Evolutionary conservation across 2,329 filamentous ascomycete genomes (phyloP).

Genomic region (Paraphaeosphaeria minitans): DNA sequence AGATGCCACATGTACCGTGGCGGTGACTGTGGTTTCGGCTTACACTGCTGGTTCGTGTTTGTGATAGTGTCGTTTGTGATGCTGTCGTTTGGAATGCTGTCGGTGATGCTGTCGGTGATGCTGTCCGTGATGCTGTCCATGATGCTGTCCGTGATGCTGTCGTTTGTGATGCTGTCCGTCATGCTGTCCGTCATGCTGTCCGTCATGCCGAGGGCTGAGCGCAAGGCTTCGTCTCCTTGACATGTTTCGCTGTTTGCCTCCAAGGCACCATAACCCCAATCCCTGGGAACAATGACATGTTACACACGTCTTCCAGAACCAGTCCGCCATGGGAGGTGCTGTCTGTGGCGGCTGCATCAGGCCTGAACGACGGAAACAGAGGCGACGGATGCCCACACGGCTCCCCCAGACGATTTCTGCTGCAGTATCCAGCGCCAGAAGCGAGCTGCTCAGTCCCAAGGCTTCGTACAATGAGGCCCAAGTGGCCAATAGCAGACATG

Average conservation of each 20-base stretch:
- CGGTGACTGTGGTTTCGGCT: background rate
- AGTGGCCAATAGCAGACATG: conserved; percentile 2
- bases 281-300: background rate
- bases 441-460: background rate
- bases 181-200: no score
- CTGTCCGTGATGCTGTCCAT: no score
- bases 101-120: no score
- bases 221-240: background rate
- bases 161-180: background rate
- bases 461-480: background rate
- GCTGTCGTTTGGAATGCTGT: no score
- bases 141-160: no score
- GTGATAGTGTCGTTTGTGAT: no score
- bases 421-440: background rate
- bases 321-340: background rate
- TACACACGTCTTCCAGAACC: background rate
- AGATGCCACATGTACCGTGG: background rate
- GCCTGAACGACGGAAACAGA: background rate
- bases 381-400: background rate
- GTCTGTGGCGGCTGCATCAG: background rate
- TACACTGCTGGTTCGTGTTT: background rate
- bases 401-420: background rate
- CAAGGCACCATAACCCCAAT: background rate
- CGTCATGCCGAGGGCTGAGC: background rate
- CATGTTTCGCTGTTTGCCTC: background rate